Percentiles rank a stretch among this genome's conserved stretches.
These are phyloP conservation scores for Termitomyces sp. DNA, from an alignment of 768 basidiomycete genomes.

Conservation along the genomic window DNA sequence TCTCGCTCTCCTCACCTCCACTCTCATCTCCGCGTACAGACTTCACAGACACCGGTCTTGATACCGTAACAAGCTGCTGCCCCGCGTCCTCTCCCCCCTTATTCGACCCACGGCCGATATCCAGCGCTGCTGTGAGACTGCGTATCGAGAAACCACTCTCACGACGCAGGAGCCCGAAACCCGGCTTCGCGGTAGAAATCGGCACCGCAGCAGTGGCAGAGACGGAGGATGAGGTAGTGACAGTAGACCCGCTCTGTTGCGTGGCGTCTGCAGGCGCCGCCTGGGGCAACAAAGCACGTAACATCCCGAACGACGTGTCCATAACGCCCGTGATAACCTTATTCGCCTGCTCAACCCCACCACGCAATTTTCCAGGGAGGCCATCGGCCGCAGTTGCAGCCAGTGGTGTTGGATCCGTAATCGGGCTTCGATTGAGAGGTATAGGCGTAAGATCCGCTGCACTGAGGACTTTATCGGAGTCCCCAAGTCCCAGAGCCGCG, in stretches of 20 bases:
- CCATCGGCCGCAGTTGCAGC: slow-evolving; percentile 39
- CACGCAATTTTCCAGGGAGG: slow-evolving; percentile 53
- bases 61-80: slow-evolving; percentile 44
- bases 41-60: slow-evolving; percentile 34
- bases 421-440: slow-evolving; percentile 54
- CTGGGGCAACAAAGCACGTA: slow-evolving; percentile 69
- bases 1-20: slow-evolving; percentile 27
- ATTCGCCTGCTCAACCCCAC: slow-evolving; percentile 75
- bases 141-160: slow-evolving; percentile 84
- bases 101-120: slow-evolving; percentile 37
- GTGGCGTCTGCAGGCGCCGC: slow-evolving; percentile 18
- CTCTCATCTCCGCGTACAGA: slow-evolving; percentile 25
- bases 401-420: slow-evolving; percentile 40
- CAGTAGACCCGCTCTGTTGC: not conserved
- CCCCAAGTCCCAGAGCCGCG: slow-evolving; percentile 54
- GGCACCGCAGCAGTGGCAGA: slow-evolving; percentile 21
- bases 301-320: slow-evolving; percentile 84
- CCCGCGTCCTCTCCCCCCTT: slow-evolving; percentile 31
- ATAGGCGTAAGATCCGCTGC: slow-evolving; percentile 81
- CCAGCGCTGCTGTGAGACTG: slow-evolving; percentile 59
- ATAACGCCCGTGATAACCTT: slow-evolving; percentile 85
- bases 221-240: not conserved
- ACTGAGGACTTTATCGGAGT: slow-evolving; percentile 55
- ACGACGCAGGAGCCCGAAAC: slow-evolving; percentile 66
- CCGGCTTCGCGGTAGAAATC: slow-evolving; percentile 30